phyloP scores from a whole-genome alignment of 169 alveolate genomes.

The Plasmodium blacklocki region DNA sequence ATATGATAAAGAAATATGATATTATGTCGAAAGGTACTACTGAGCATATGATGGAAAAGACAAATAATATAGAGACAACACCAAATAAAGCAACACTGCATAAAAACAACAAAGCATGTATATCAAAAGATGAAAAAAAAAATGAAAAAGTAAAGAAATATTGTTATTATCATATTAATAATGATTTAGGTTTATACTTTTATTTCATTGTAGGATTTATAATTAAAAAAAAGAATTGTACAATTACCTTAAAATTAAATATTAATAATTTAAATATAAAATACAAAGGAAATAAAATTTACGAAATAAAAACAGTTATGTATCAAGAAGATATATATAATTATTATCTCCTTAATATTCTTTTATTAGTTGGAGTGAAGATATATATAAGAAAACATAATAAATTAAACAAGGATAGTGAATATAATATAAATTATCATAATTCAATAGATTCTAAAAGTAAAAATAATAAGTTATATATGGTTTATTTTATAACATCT shows the following conservation, averaged over 20 bases:
- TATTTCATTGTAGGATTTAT: slow-evolving; percentile 44
- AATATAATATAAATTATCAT: too few species aligned
- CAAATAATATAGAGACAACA: not conserved
- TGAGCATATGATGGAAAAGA: too few species aligned
- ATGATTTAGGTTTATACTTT: slow-evolving; percentile 30
- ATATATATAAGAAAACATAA: slow-evolving; percentile 7
- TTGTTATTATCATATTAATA: not conserved
- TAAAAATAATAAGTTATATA: not conserved
- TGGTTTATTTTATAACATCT: not conserved
- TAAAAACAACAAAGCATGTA: not conserved
- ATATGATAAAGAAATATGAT: not conserved
- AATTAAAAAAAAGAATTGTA: slow-evolving; percentile 20
- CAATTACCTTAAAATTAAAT: slow-evolving; percentile 1
- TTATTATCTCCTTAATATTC: slow-evolving; percentile 31
- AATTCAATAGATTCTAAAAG: too few species aligned
- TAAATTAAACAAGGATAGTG: not conserved
- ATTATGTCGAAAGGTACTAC: too few species aligned
- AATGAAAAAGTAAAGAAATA: not conserved
- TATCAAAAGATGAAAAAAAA: not conserved
- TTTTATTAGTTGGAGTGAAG: slow-evolving; percentile 14
- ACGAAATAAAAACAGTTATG: slow-evolving; percentile 9
- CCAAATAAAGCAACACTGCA: not conserved
- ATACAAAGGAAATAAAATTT: not conserved
- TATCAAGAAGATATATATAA: slow-evolving; percentile 14
- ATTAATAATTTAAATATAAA: not conserved